Evolutionary conservation across 2,329 filamentous ascomycete genomes (phyloP).

Genomic region (Phaeoacremonium minimum): DNA sequence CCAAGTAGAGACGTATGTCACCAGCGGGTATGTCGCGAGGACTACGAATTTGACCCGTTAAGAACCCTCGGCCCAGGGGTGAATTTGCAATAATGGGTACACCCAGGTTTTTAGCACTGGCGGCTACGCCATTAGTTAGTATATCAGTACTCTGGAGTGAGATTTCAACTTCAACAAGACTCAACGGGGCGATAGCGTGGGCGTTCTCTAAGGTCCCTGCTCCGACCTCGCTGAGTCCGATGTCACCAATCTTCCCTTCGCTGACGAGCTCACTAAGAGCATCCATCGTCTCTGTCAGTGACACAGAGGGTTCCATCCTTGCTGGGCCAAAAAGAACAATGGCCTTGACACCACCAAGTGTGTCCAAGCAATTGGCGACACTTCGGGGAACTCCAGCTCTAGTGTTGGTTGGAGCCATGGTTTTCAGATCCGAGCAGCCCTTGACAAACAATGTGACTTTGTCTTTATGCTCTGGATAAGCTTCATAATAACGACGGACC

Average conservation of each 20-base stretch:
- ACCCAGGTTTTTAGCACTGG: constrained; percentile 47
- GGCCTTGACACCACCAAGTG: constrained; percentile 37
- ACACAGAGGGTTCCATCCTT: constrained; percentile 33
- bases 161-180: constrained; percentile 57
- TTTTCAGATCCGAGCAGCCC: constrained; percentile 30
- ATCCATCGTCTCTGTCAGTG: constrained; percentile 24
- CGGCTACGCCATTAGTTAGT: constrained; percentile 51
- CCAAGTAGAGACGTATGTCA: constrained; percentile 35
- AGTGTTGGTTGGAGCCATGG: constrained; percentile 30
- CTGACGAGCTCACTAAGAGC: constrained; percentile 21
- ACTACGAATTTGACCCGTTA: constrained; percentile 43
- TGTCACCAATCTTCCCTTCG: constrained; percentile 25
- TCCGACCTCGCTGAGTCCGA: constrained; percentile 26
- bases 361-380: constrained; percentile 37
- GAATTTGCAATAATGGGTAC: constrained; percentile 58
- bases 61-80: constrained; percentile 53
- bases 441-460: constrained; percentile 49
- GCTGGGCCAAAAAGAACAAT: constrained; percentile 46
- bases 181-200: constrained; percentile 48
- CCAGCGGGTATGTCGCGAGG: constrained; percentile 38
- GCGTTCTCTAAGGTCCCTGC: constrained; percentile 33
- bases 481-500: constrained; percentile 43
- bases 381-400: constrained; percentile 32
- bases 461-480: constrained; percentile 42
- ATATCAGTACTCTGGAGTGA: constrained; percentile 53